Evolutionary conservation across 1,139 yeast genomes (phyloP), one percentile per base, ranked within the genome.

Genomic region (Sugiyamaella xylanicola): DNA sequence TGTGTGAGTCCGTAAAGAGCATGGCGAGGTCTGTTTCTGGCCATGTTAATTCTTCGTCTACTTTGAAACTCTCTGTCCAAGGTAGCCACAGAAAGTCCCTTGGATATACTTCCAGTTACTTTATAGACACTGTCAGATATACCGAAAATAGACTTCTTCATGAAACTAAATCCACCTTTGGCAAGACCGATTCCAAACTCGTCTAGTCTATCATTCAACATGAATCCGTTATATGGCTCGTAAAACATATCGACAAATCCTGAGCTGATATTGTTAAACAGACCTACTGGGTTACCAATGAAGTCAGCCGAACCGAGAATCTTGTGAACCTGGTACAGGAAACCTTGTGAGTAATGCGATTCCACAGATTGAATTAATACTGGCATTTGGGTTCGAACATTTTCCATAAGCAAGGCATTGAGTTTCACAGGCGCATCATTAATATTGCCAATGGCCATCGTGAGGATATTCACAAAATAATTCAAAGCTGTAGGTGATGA

Each of bases 401-500:
- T 95, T 65, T 91, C 97, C 69, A 93, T 80, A 59, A 90, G 81
- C 62, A 95, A 76, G 0, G 99, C 93, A 68, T 93, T 90, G 67
- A 95, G 75, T 65, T 87, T 83, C 40, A 95, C 89, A 1, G 99
- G 99, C 0, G 99, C 99, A 72, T 93, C 98, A 67, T 93, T 92
- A 58, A 95, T 89, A 70, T 93, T 95, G 27, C 99, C 99, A 62
- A 95, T 83, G 0, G 99, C 96, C 98, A 92, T 92, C 0, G 98
- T 91, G 59, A 95, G 75, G 48, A 93, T 85, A 68, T 93, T 91
- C 63, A 89, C 79, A 65, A 91, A 85, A 71, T 86, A 87, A 61
- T 79, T 71, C 55, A 87, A 66, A 0, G 95, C 78, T 62, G 86
- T 87, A 55, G 82, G 84, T 0, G 89, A 76, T 0, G 81, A 75